Conservation (phyloP, 148 eudicot genomes). For the Rhododendron ovatum region DNA sequence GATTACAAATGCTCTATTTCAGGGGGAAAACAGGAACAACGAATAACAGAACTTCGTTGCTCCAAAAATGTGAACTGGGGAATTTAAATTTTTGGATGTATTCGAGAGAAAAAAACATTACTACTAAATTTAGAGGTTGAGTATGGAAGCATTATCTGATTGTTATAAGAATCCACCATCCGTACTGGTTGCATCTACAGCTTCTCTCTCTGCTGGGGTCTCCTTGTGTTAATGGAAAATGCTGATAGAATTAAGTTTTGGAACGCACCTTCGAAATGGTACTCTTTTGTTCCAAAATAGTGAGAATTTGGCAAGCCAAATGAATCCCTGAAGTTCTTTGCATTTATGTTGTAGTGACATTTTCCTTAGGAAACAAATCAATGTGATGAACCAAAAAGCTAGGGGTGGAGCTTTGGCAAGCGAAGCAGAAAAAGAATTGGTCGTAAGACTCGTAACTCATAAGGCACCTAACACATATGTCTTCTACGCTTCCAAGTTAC, state of each 20-base stretch:
- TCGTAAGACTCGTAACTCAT: too few species aligned
- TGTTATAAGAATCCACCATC: background rate
- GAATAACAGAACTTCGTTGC: background rate
- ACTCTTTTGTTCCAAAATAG: background rate
- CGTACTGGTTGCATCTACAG: background rate
- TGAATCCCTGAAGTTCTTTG: background rate
- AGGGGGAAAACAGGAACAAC: background rate
- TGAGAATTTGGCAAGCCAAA: background rate
- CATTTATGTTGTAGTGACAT: background rate
- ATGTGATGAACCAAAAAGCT: background rate
- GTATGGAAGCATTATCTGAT: background rate
- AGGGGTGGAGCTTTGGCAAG: background rate
- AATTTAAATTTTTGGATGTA: background rate
- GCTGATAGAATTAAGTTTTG: background rate
- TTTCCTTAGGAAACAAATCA: background rate
- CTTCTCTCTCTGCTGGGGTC: background rate
- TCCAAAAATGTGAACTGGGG: background rate
- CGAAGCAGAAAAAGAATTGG: background rate
- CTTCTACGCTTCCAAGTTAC: background rate
- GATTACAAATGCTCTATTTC: background rate
- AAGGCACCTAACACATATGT: background rate
- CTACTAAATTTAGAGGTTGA: background rate
- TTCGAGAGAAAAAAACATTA: background rate
- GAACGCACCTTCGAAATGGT: background rate
- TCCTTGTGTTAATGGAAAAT: background rate